Percentiles rank a stretch among this genome's conserved stretches.
Evolutionary conservation across 2,329 filamentous ascomycete genomes (phyloP).

Genomic region (Pseudopyricularia javanii): DNA sequence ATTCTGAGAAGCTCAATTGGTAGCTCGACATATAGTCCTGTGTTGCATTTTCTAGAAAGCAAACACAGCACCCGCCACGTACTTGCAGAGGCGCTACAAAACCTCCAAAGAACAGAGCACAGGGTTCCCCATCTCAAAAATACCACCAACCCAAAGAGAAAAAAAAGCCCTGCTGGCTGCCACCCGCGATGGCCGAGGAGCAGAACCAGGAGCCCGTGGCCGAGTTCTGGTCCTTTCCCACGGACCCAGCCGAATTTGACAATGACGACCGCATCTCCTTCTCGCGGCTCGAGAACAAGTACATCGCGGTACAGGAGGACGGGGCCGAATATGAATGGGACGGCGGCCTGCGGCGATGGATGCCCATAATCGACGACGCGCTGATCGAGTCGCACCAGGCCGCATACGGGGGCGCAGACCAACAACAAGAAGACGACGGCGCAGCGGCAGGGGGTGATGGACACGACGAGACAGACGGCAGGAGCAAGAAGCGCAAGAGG

Average conservation of each 20-base stretch:
- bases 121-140: neutral
- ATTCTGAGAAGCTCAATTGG: too few relatives aligned
- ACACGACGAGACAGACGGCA: slow-evolving; percentile 4
- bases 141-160: neutral
- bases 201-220: neutral
- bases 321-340: slow-evolving; percentile 81
- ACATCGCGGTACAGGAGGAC: slow-evolving; percentile 72
- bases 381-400: slow-evolving; percentile 15
- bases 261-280: slow-evolving; percentile 74
- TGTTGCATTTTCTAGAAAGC: too few relatives aligned
- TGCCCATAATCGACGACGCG: slow-evolving; percentile 34
- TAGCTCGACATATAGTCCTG: too few relatives aligned
- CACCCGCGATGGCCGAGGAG: neutral
- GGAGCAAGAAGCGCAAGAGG: slow-evolving; percentile 6
- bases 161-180: neutral
- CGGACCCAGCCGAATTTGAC: slow-evolving; percentile 56
- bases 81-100: too few relatives aligned
- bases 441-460: neutral
- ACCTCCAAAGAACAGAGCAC: neutral
- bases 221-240: slow-evolving; percentile 34
- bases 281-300: slow-evolving; percentile 72
- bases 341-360: slow-evolving; percentile 58
- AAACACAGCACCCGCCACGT: too few relatives aligned
- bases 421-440: slow-evolving; percentile 1
- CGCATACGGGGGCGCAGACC: slow-evolving; percentile 10